A percentile compares a stretch with the other conserved stretches of the same genome.
phyloP scores from a whole-genome alignment of 78 protist species.

The Trichosphaerium sp. region DNA sequence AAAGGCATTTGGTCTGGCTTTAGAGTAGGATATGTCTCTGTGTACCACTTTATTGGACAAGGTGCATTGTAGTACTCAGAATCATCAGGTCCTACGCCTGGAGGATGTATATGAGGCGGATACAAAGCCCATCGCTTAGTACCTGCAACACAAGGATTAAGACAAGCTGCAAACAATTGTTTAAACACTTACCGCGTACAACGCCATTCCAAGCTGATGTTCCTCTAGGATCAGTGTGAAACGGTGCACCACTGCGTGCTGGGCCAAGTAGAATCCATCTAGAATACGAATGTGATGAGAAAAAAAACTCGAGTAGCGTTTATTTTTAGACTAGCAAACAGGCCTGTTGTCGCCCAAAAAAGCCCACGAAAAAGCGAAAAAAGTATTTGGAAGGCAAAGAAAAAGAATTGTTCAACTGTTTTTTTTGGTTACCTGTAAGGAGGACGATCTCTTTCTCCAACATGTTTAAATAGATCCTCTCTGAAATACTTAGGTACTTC shows the following conservation, averaged over 20 bases:
- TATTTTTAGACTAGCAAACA: no score
- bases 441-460: slow-evolving; percentile 18
- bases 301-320: no score
- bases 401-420: no score
- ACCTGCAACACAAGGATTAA: slow-evolving; percentile 13
- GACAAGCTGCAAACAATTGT: no score
- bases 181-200: no score
- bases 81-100: no score
- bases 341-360: no score
- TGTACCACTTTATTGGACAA: slow-evolving; percentile 24
- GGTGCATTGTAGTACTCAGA: slow-evolving; percentile 28
- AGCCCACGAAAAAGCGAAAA: no score
- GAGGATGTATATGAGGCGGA: slow-evolving; percentile 33
- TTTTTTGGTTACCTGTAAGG: no score
- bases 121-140: slow-evolving; percentile 44
- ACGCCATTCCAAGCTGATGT: slow-evolving; percentile 58
- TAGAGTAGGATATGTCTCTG: slow-evolving; percentile 34
- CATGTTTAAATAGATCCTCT: slow-evolving; percentile 23
- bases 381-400: no score
- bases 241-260: slow-evolving; percentile 36
- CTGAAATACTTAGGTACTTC: slow-evolving; percentile 18
- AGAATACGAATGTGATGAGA: no score
- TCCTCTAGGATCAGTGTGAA: slow-evolving; percentile 50
- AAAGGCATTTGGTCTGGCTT: slow-evolving; percentile 40
- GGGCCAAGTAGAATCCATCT: slow-evolving; percentile 53